A percentile compares a stretch with the other conserved stretches of the same genome.
Evolutionary conservation across 768 basidiomycete species (phyloP).

Genomic region (Trametes meyenii): DNA sequence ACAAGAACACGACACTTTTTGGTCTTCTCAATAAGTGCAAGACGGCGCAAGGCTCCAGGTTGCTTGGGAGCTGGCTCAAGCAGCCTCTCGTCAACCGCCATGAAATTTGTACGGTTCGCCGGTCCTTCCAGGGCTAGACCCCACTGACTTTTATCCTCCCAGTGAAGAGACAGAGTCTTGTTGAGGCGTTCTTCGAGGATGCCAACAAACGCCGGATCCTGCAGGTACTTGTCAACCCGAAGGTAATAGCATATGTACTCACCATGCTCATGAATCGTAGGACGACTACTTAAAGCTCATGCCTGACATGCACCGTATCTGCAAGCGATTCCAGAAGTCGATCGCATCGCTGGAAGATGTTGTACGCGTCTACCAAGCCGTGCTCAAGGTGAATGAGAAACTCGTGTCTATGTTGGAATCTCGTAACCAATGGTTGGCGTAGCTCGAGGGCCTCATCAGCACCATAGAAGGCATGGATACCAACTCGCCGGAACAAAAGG

Average conservation of each 20-base stretch:
- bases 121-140: background rate
- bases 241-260: background rate
- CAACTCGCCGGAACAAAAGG: constrained; percentile 48
- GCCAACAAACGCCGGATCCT: constrained; percentile 67
- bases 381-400: constrained; percentile 60
- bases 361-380: constrained; percentile 93
- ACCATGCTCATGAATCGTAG: constrained; percentile 39
- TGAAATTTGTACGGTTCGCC: constrained; percentile 72
- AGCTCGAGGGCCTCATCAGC: constrained; percentile 80
- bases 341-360: constrained; percentile 91
- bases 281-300: constrained; percentile 87
- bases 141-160: background rate
- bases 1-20: constrained; percentile 84
- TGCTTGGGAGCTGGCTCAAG: constrained; percentile 92
- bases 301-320: constrained; percentile 92
- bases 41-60: constrained; percentile 88
- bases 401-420: no score
- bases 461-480: constrained; percentile 55
- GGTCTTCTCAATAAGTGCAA: constrained; percentile 95
- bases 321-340: constrained; percentile 87
- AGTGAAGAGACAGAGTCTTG: constrained; percentile 88
- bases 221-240: constrained; percentile 69
- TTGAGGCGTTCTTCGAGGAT: constrained; percentile 85
- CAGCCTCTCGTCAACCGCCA: constrained; percentile 94
- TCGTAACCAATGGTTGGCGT: background rate